phyloP scores from a whole-genome alignment of 1,284 basidiomycete species.

The Cutaneotrichosporon arboriforme region DNA sequence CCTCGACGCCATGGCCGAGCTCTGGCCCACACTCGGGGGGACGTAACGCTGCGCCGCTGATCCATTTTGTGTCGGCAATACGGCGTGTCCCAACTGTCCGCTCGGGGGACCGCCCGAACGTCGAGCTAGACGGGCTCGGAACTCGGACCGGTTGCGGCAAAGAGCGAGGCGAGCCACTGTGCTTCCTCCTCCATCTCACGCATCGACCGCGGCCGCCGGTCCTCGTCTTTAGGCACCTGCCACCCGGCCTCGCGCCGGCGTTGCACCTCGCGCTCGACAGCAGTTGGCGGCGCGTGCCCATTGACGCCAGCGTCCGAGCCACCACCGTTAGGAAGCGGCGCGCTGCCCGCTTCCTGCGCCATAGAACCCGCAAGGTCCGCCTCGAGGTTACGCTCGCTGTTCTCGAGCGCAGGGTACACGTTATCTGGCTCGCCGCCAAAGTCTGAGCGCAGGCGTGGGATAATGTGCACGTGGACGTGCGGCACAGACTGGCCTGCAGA shows the following conservation, averaged over 20 bases:
- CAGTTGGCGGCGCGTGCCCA: not conserved
- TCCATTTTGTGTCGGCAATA: no score
- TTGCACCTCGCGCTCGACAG: not conserved
- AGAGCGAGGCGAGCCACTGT: constrained; percentile 53
- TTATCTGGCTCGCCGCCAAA: constrained; percentile 61
- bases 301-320: no score
- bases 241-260: constrained; percentile 32
- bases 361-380: constrained; percentile 8
- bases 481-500: constrained; percentile 80
- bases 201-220: constrained; percentile 59
- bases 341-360: not conserved
- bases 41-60: no score
- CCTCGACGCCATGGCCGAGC: no score
- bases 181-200: constrained; percentile 75
- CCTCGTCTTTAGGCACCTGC: constrained; percentile 61
- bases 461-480: constrained; percentile 83
- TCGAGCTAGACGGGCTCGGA: no score
- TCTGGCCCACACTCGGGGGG: no score
- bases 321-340: not conserved
- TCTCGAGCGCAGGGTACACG: constrained; percentile 71
- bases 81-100: no score
- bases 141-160: no score
- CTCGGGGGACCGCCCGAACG: no score
- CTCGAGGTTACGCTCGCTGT: constrained; percentile 52
- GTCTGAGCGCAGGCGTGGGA: constrained; percentile 65